Evolutionary conservation across 352 stramenopile genomes (phyloP), one percentile per base, ranked within the genome.

Genomic region (Blastocystis sp.): DNA sequence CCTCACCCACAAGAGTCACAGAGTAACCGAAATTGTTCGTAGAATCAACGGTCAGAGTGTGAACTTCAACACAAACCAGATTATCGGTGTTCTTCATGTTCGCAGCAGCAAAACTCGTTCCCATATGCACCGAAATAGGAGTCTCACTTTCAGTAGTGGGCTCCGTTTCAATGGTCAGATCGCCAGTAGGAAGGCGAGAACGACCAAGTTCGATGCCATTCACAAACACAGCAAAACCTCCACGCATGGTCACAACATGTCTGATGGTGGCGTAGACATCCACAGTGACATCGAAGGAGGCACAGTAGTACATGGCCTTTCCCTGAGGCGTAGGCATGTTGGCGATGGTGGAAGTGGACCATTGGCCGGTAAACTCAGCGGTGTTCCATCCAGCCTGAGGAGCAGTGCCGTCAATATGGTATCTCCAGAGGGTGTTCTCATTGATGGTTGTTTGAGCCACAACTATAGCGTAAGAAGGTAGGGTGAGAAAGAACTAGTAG

Each of bases 121-220:
- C 10, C 19, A 54, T 42, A 65, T 24, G 6, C 14, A 57, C 64
- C 14, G 24, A 4, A 54, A 19, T 28, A 57, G 24, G 2, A 4
- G 71, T 24, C 1, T 64, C 48, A 0, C 19, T 42, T 21, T 81
- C 71, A 52, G 28, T 19, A 28, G 45, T 64, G 19, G 71, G 3
- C 19, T 81, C 14, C 43, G 71, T 81, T 9, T 63, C 17, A 54
- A 66, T 48, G n/a, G 42, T 81, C 45, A 87, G 34, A 42, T 74
- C 65, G 21, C 77, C 77, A 3, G 19, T 52, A 76, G 77, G 77
- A 38, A 87, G 34, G 38, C 43, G 28, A 81, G 42, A 3, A 59
- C 77, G 28, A 24, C 3, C 71, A 42, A 87, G 69, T n/a, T 87
- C 77, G 11, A 52, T 19, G 24, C 77, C 77, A 87, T 87, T 87